phyloP scores from a whole-genome alignment of 495 filamentous ascomycete genomes.

The Cercophora samala region DNA sequence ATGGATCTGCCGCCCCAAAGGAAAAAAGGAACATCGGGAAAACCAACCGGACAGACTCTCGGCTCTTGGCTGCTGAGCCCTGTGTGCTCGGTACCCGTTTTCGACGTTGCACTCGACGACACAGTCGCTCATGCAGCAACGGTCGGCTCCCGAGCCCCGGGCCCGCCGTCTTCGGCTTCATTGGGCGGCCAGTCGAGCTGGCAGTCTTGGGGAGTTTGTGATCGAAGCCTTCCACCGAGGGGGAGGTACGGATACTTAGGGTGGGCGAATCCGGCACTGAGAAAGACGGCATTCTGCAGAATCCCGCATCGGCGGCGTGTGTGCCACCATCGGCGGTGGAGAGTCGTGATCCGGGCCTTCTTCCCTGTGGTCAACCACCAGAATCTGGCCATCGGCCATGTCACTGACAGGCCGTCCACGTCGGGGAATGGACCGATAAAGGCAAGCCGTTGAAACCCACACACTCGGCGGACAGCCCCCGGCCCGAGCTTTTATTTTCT shows the following conservation, averaged over 20 bases:
- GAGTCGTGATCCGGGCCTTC: conserved; percentile 11
- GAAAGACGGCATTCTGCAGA: conserved; percentile 2
- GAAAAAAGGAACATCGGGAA: not conserved
- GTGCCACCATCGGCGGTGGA: conserved; percentile 7
- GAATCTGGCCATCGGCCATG: not conserved
- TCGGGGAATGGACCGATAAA: not conserved
- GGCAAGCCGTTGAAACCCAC: conserved; percentile 3
- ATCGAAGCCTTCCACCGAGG: not conserved
- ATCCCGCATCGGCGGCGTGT: not conserved
- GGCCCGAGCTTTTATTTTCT: not conserved
- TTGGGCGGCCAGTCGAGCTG: not conserved
- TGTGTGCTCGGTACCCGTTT: not conserved
- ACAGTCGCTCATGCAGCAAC: conserved; percentile 12
- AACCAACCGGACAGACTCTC: conserved; percentile 4
- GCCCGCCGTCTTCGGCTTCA: conserved; percentile 6
- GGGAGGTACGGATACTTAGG: too few species aligned
- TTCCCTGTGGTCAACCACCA: conserved; percentile 1
- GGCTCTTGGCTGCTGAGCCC: conserved; percentile 1
- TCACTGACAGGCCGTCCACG: not conserved
- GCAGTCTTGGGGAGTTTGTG: not conserved
- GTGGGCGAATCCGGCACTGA: not conserved
- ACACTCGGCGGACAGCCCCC: not conserved
- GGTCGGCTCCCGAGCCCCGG: conserved; percentile 12
- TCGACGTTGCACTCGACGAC: conserved; percentile 6
- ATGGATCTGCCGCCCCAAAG: not conserved